Conservation (phyloP, 345 rosid species). For the Populus pruinosa region DNA sequence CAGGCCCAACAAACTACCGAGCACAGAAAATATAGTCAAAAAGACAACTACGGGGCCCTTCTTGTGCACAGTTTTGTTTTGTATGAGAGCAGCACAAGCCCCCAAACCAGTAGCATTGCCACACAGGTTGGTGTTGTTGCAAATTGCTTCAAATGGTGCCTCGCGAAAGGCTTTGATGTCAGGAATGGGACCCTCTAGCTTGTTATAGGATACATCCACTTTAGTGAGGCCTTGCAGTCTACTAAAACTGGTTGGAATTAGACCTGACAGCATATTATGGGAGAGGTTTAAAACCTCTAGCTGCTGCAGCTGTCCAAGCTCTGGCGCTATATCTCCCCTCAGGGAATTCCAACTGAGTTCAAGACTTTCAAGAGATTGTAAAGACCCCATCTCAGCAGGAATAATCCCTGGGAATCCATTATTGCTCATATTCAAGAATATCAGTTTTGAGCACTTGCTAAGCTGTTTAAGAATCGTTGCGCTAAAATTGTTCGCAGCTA, state of each 20-base stretch:
- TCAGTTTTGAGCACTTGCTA: background rate
- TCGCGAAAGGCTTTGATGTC: slow-evolving; percentile 10
- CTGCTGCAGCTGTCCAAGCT: background rate
- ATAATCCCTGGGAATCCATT: background rate
- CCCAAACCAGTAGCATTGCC: slow-evolving; percentile 14
- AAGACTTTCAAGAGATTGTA: background rate
- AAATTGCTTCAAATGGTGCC: slow-evolving; percentile 13
- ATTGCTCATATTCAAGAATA: background rate
- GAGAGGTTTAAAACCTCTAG: slow-evolving; percentile 5
- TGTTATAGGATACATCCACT: slow-evolving; percentile 19
- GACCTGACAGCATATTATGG: slow-evolving; percentile 4
- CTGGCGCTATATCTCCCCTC: background rate
- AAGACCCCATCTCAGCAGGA: background rate
- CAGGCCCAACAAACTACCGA: background rate
- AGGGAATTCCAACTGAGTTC: slow-evolving; percentile 22
- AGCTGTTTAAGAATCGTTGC: background rate
- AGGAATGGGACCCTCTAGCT: slow-evolving; percentile 13
- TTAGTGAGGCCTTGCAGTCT: background rate
- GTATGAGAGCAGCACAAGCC: background rate
- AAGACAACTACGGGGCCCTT: background rate
- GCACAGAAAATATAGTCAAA: background rate
- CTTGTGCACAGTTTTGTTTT: background rate
- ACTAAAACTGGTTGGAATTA: background rate
- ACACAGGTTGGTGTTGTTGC: slow-evolving; percentile 11
- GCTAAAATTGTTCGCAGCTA: background rate